Percentiles rank a stretch among this genome's conserved stretches.
Conservation (phyloP, 139 green algal species). For the Pedinophyceae sp. region DNA sequence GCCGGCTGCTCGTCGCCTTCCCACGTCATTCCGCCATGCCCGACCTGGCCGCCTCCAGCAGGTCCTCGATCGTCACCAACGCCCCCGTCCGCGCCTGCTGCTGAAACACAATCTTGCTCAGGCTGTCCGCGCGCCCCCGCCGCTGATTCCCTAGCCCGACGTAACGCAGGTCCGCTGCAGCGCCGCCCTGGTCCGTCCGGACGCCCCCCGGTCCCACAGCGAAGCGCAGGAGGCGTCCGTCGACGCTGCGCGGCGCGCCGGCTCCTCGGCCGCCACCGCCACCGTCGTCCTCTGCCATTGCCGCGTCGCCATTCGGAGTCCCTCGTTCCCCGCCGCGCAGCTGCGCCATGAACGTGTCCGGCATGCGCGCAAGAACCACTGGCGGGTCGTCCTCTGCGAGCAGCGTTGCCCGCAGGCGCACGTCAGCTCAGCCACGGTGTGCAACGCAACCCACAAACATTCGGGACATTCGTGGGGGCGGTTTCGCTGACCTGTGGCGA, state of each 20-base stretch:
- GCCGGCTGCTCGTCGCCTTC: too few relatives aligned
- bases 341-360: slow-evolving; percentile 14
- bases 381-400: slow-evolving; percentile 62
- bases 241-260: background rate
- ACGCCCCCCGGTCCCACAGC: slow-evolving; percentile 27
- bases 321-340: slow-evolving; percentile 5
- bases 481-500: slow-evolving; percentile 55
- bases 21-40: too few relatives aligned
- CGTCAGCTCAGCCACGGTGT: too few relatives aligned
- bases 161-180: slow-evolving; percentile 47
- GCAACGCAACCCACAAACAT: too few relatives aligned
- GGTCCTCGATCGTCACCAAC: slow-evolving; percentile 26
- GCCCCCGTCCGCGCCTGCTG: slow-evolving; percentile 36
- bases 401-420: too few relatives aligned
- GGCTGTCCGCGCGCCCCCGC: slow-evolving; percentile 47
- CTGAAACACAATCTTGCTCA: slow-evolving; percentile 82
- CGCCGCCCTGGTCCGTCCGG: background rate
- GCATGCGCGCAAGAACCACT: slow-evolving; percentile 46
- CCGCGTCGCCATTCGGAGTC: background rate
- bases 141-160: slow-evolving; percentile 35
- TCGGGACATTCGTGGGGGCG: too few relatives aligned
- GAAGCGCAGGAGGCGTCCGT: slow-evolving; percentile 49
- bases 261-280: background rate
- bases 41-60: slow-evolving; percentile 20
- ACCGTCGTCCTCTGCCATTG: too few relatives aligned